Base-by-base conservation (phyloP, 768 basidiomycete species). In the Lactifluus subvellereus region DNA sequence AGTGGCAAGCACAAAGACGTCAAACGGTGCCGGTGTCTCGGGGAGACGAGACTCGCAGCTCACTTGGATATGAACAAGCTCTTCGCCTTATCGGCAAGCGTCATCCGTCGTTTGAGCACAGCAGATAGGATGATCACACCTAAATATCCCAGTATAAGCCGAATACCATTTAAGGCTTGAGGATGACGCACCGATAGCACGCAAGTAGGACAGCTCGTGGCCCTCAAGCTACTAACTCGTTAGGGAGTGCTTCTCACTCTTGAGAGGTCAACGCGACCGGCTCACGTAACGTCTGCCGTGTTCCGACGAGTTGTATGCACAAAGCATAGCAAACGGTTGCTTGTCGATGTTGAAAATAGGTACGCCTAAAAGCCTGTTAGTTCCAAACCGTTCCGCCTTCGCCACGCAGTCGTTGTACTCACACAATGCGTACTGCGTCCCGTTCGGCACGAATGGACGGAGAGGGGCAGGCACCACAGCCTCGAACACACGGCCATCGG, bases 331-430 rank as follows among this genome's bases (percentile, higher is more conserved):
- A 69, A 97, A 96, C 11, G 94, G 92, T 55, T 88, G 83, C 75
- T 93, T 91, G 75, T 96, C 92, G 57, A 96, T 85, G 68, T 95
- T 94, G 73, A 91, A 95, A 54, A 96, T 88, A 6, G 94, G 94
- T 6, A 96, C 94, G 60, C 86, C 91, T 92, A 65, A 43, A 37
- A 14, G 42, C 35, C 58, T 8, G 56, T 37, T 61, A 59, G 38
- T 42, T 68, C 59, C 43, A 43, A 35, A 59, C n/a, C 10, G 38
- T 22, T 38, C 22, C 47, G 5, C 30, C 40, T 38, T 27, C 27
- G 0, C 20, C 38, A 56, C 5, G 27, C 18, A 20, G n/a, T 20
- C 22, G 30, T 8, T 18, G 27, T 16, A 67, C 89, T 74, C 70
- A 94, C 93, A 85, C 63, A 98, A 79, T 10, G 91, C 91, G 75